Conservation (phyloP, 192 early-diverging fungal genomes). For the Backusella luteola region DNA sequence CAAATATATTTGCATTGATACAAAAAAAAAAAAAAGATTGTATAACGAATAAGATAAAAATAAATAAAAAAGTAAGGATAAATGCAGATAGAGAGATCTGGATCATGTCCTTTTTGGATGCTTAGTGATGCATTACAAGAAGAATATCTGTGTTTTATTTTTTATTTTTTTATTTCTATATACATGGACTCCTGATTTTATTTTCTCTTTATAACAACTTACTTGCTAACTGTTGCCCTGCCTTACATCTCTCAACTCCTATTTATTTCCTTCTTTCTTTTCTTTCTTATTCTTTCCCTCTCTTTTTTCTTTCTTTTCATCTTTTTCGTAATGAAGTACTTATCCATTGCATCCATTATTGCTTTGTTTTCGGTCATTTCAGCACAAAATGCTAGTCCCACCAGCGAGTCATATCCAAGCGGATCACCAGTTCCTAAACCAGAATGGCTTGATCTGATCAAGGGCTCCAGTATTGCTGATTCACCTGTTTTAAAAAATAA, state of each 20-base stretch:
- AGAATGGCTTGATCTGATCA: slow-evolving; percentile 43
- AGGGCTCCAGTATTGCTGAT: slow-evolving; percentile 37
- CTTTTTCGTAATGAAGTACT: not conserved
- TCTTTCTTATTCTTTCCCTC: not conserved
- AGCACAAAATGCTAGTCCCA: not conserved
- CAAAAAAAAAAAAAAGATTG: not conserved
- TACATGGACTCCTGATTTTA: not conserved
- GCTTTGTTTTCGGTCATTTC: not conserved
- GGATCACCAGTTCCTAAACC: slow-evolving; percentile 35
- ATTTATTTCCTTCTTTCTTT: not conserved
- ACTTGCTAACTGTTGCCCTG: not conserved
- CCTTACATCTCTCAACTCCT: not conserved
- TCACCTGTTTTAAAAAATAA: slow-evolving; percentile 40
- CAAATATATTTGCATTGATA: not conserved
- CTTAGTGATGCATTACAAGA: slow-evolving; percentile 3
- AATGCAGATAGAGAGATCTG: not conserved
- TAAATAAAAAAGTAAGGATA: not conserved
- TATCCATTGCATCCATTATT: not conserved
- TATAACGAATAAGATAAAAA: not conserved
- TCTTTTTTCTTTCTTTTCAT: not conserved
- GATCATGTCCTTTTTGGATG: slow-evolving; percentile 1
- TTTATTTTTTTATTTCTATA: not conserved
- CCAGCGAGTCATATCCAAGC: slow-evolving; percentile 37
- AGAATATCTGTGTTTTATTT: not conserved
- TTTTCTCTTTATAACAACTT: not conserved